These are phyloP conservation scores for Apium graveolens DNA, from an alignment of 129 eudicot species.

Conservation along the genomic window DNA sequence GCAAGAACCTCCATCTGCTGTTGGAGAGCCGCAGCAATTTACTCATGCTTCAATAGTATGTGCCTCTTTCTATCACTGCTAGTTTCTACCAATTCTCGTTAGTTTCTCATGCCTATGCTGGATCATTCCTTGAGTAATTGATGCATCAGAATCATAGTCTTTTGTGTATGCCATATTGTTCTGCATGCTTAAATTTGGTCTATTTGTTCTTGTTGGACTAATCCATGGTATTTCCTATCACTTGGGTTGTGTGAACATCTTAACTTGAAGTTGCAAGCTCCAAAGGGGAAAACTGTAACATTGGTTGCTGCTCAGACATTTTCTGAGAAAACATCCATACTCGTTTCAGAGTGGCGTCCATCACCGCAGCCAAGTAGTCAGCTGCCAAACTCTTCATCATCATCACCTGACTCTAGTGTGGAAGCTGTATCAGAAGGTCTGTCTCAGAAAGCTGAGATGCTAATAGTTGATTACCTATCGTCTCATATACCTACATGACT, in stretches of 20 bases:
- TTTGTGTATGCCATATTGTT: background rate
- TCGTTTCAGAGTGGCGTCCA: conserved; percentile 43
- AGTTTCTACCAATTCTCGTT: background rate
- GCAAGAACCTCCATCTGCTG: conserved; percentile 19
- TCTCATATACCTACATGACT: too few species aligned
- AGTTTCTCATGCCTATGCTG: background rate
- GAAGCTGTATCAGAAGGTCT: conserved; percentile 37
- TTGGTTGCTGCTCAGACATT: conserved; percentile 34
- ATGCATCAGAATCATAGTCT: background rate
- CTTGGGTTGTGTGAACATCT: background rate
- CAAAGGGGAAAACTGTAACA: conserved; percentile 49
- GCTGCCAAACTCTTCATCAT: conserved; percentile 23
- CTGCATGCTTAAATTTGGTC: background rate
- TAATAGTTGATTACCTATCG: too few species aligned
- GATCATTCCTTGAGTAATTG: background rate
- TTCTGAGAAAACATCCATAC: conserved; percentile 29
- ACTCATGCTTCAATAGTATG: conserved; percentile 87
- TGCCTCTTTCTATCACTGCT: background rate
- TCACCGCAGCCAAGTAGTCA: conserved; percentile 38
- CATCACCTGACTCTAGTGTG: conserved; percentile 30
- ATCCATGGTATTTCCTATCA: conserved; percentile 2
- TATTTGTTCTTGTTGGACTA: background rate
- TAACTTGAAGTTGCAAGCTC: conserved; percentile 44
- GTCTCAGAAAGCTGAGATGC: conserved; percentile 35
- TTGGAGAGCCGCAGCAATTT: conserved; percentile 51